Percentiles rank a stretch among this genome's conserved stretches.
Conservation (phyloP, 148 eudicot species). For the Heliamphora exappendiculata region DNA sequence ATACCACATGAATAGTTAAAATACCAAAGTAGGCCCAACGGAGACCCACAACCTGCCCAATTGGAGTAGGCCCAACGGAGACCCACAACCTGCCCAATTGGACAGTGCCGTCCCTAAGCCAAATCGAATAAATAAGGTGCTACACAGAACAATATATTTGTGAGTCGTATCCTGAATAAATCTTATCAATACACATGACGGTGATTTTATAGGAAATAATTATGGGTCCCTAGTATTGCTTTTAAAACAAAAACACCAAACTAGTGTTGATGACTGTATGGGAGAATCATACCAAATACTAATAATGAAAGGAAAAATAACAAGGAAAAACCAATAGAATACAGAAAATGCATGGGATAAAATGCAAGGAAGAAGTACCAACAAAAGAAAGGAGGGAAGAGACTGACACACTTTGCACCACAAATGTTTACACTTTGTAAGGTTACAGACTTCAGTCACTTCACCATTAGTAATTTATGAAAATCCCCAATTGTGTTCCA, state of each 20-base stretch:
- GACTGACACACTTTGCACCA: neutral
- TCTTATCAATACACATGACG: too few species aligned
- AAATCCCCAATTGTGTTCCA: neutral
- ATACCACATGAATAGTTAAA: too few species aligned
- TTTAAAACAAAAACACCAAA: neutral
- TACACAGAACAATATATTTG: too few species aligned
- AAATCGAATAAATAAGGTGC: too few species aligned
- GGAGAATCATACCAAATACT: neutral
- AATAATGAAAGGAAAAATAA: neutral
- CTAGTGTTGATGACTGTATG: neutral
- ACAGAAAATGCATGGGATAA: neutral
- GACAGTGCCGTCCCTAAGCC: too few species aligned
- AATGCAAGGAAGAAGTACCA: neutral
- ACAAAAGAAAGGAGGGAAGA: neutral
- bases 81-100: too few species aligned
- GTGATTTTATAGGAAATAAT: too few species aligned
- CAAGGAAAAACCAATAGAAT: neutral
- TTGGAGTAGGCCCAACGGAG: too few species aligned
- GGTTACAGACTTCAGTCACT: neutral
- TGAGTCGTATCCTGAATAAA: too few species aligned
- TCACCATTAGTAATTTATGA: neutral
- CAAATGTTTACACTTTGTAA: neutral
- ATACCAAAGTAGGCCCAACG: too few species aligned
- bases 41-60: too few species aligned
- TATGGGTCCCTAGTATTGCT: too few species aligned